Percentiles rank a stretch among this genome's conserved stretches.
Evolutionary conservation across 768 basidiomycete species (phyloP).

Genomic region (Lactarius tabidus): DNA sequence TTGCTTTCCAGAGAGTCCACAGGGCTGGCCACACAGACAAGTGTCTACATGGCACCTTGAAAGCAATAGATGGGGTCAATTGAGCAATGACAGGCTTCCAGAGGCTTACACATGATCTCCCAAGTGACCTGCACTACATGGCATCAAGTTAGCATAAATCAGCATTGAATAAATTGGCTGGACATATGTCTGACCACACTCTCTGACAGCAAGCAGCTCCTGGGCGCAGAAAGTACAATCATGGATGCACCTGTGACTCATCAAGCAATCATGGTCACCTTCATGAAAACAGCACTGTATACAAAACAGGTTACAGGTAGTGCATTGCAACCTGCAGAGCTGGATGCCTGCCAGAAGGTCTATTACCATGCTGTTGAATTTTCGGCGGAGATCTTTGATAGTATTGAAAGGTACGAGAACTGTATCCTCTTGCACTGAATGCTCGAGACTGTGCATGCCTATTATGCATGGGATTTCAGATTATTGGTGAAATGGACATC

Average conservation of each 20-base stretch:
- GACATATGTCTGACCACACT: no score
- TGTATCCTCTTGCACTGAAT: constrained; percentile 55
- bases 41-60: constrained; percentile 44
- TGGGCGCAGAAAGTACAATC: no score
- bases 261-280: constrained; percentile 46
- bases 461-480: not conserved
- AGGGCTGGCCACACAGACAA: constrained; percentile 54
- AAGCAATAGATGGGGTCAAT: constrained; percentile 24
- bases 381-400: constrained; percentile 45
- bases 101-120: constrained; percentile 48
- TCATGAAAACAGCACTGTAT: constrained; percentile 45
- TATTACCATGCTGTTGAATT: constrained; percentile 41
- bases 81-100: not conserved
- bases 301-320: constrained; percentile 47
- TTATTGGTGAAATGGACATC: constrained; percentile 59
- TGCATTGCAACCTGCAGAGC: constrained; percentile 48
- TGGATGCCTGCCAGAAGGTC: constrained; percentile 46
- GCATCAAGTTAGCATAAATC: no score
- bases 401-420: constrained; percentile 55
- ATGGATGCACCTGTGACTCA: constrained; percentile 51
- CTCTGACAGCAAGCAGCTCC: no score
- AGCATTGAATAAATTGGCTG: no score
- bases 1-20: constrained; percentile 41
- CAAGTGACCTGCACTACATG: no score
- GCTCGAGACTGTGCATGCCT: constrained; percentile 63